A percentile compares a stretch with the other conserved stretches of the same genome.
Conservation (phyloP, 1,139 yeast species). For the Taphrina populina region DNA sequence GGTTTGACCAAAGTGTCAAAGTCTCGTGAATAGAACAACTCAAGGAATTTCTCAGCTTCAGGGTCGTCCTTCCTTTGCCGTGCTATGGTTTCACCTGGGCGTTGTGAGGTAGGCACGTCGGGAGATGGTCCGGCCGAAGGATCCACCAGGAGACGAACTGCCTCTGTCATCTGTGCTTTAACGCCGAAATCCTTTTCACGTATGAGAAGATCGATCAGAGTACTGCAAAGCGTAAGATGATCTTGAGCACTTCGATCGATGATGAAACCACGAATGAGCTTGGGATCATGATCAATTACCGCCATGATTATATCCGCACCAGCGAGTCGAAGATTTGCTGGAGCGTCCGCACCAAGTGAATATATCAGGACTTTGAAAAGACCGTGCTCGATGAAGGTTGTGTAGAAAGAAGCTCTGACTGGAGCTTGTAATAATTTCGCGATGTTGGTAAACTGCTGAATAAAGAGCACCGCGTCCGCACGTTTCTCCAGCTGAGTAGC, state of each 20-base stretch:
- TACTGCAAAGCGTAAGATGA: conserved; percentile 49
- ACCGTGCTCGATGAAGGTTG: conserved; percentile 64
- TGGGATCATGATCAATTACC: conserved; percentile 80
- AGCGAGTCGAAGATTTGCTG: conserved; percentile 57
- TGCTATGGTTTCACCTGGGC: conserved; percentile 34
- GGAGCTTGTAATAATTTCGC: conserved; percentile 66
- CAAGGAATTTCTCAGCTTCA: conserved; percentile 55
- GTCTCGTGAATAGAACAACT: conserved; percentile 60
- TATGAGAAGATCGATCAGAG: conserved; percentile 62
- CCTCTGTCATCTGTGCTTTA: conserved; percentile 80
- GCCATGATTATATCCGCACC: conserved; percentile 82
- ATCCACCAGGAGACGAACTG: conserved; percentile 69
- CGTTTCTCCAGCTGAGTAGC: conserved; percentile 43
- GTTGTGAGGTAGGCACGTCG: conserved; percentile 32
- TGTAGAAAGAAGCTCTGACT: conserved; percentile 67
- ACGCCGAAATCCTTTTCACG: conserved; percentile 69
- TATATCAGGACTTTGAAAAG: conserved; percentile 67
- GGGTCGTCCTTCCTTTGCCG: conserved; percentile 42
- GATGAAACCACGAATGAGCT: conserved; percentile 50
- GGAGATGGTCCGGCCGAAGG: conserved; percentile 46
- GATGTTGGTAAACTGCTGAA: conserved; percentile 76
- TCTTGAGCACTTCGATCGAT: conserved; percentile 26
- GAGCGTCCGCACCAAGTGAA: conserved; percentile 59
- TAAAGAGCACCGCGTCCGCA: conserved; percentile 71
- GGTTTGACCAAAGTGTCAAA: conserved; percentile 61